phyloP scores from a whole-genome alignment of 1,284 basidiomycete genomes.

The Moesziomyces sp. region DNA sequence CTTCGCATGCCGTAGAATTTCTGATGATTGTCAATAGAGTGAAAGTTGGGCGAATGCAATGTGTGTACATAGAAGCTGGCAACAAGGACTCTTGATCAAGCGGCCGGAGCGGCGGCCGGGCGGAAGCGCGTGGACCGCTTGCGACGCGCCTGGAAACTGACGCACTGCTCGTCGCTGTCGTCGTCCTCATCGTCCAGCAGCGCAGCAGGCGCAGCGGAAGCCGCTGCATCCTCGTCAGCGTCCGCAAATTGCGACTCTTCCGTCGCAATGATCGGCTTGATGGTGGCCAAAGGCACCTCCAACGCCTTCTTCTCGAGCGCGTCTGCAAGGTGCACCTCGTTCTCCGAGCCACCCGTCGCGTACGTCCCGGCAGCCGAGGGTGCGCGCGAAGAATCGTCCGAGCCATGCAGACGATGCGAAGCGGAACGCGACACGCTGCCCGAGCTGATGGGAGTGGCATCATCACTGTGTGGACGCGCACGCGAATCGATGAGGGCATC shows the following conservation, averaged over 20 bases:
- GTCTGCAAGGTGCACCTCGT: neutral
- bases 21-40: neutral
- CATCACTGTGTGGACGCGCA: neutral
- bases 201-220: neutral
- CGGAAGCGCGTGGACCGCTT: slow-evolving; percentile 44
- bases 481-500: neutral
- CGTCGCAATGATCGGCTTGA: slow-evolving; percentile 7
- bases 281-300: neutral
- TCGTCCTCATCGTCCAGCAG: slow-evolving; percentile 22
- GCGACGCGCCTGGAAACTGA: slow-evolving; percentile 41
- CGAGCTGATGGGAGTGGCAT: slow-evolving; percentile 22
- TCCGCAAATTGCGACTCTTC: slow-evolving; percentile 51
- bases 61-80: neutral
- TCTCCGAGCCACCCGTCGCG: slow-evolving; percentile 15
- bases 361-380: slow-evolving; percentile 24
- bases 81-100: neutral
- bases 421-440: slow-evolving; percentile 30
- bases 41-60: neutral
- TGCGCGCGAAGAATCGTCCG: slow-evolving; percentile 22
- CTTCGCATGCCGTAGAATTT: no score
- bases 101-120: neutral
- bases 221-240: slow-evolving; percentile 31
- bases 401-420: slow-evolving; percentile 28
- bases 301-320: neutral
- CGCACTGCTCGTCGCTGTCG: slow-evolving; percentile 43